Conservation (phyloP, 371 early-diverging fungal species). For the Mortierella sp. region DNA sequence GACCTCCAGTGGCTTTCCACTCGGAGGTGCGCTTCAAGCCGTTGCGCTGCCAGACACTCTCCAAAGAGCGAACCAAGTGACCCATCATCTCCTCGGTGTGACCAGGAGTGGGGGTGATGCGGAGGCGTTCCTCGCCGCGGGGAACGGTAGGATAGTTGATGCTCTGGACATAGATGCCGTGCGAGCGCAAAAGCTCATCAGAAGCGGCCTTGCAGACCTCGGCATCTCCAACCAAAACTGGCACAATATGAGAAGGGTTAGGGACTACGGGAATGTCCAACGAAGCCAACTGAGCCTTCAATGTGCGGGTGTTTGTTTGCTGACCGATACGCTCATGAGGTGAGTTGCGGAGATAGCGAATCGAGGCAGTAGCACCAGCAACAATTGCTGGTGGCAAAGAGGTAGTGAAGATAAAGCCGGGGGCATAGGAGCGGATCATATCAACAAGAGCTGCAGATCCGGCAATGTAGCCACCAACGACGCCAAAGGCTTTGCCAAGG, state of each 20-base stretch:
- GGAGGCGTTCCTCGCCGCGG: constrained; percentile 95
- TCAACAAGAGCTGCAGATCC: constrained; percentile 91
- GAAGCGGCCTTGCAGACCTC: constrained; percentile 92
- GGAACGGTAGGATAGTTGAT: constrained; percentile 99
- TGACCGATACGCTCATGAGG: constrained; percentile 89
- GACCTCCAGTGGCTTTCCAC: constrained; percentile 89
- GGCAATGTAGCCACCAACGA: constrained; percentile 98
- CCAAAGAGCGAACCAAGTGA: constrained; percentile 86
- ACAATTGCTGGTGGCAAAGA: constrained; percentile 96
- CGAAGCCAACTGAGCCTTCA: constrained; percentile 85
- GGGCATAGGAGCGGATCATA: constrained; percentile 98
- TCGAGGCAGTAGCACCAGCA: constrained; percentile 91
- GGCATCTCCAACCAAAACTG: constrained; percentile 97
- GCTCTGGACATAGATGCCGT: constrained; percentile 96
- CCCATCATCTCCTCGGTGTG: constrained; percentile 88
- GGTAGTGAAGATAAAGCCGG: constrained; percentile 99
- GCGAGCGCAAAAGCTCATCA: constrained; percentile 89
- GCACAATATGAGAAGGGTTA: constrained; percentile 98
- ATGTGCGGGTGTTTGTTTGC: constrained; percentile 88
- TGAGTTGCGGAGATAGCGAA: constrained; percentile 90
- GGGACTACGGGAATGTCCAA: constrained; percentile 96
- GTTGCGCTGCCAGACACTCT: constrained; percentile 88
- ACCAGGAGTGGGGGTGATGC: constrained; percentile 98
- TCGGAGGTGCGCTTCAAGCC: constrained; percentile 86
- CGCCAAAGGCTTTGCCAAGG: constrained; percentile 97